Conservation (phyloP, 805 yeast genomes). For the Scheffersomyces ergatensis region DNA sequence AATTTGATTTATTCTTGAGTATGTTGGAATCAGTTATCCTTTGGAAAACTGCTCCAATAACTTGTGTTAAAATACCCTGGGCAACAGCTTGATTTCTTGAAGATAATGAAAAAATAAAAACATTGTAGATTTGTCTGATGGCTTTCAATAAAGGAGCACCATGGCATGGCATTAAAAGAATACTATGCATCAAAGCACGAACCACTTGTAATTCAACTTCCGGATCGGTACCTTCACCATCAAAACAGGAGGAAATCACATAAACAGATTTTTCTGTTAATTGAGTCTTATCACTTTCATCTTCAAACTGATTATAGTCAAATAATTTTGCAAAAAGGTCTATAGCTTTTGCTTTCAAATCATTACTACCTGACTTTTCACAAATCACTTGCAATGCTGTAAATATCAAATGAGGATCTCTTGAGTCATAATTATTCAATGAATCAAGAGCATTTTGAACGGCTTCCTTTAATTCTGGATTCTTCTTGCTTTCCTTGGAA, state of each 20-base stretch:
- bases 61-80: constrained; percentile 91
- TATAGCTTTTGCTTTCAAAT: constrained; percentile 68
- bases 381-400: constrained; percentile 77
- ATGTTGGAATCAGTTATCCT: constrained; percentile 44
- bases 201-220: constrained; percentile 89
- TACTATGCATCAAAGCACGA: constrained; percentile 86
- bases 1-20: constrained; percentile 36
- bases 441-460: constrained; percentile 42
- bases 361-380: constrained; percentile 56
- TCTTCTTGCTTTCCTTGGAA: constrained; percentile 61
- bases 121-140: constrained; percentile 88
- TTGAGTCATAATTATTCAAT: constrained; percentile 36
- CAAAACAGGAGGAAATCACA: constrained; percentile 80
- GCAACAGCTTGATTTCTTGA: constrained; percentile 90
- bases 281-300: constrained; percentile 51
- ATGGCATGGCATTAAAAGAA: constrained; percentile 81
- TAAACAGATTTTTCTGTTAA: constrained; percentile 81
- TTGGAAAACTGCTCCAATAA: constrained; percentile 81
- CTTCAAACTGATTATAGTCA: constrained; percentile 77
- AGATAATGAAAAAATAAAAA: constrained; percentile 79
- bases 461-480: constrained; percentile 36
- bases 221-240: constrained; percentile 90
- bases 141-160: constrained; percentile 88
- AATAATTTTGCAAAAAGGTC: constrained; percentile 86
- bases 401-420: constrained; percentile 56